Base-by-base conservation (phyloP, 345 rosid species). In the Sonneratia caseolaris region DNA sequence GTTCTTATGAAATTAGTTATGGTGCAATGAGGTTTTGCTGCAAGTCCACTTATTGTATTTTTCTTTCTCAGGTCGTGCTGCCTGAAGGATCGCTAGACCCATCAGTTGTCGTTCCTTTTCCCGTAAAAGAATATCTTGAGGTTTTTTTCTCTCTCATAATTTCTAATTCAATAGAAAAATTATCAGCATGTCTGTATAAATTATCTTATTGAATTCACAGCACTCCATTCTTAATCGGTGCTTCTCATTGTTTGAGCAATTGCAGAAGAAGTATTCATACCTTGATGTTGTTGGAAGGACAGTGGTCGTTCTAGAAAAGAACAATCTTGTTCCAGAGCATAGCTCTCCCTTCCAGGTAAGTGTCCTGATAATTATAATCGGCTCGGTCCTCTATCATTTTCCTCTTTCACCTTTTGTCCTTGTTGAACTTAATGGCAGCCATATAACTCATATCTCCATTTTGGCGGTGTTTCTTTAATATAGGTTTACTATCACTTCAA, bases 221-320 rank as follows among this genome's bases (percentile, higher is more conserved):
- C 4, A 7, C 37, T 4, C 16, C 10, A 0, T 11, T 32, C 38
- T 16, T 62, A 4, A 62, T 27, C 3, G 36, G 35, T 59, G 22
- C 64, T 57, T 55, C 35, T 53, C 12, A 56, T 38, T 67, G 74
- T 66, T 62, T 70, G 24, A 69, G 27, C 66, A 15, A 75, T 37
- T 82, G 82, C 86, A 96, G 99, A 87, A 81, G 76, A 96, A 96
- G 79, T 96, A 88, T 76, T 87, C 98, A 32, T 96, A 96, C 85
- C 97, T 96, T 71, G 98, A 96, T 85, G 91, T 89, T 19, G 92
- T 96, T 74, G 98, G 97, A 78, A 91, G 99, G 81, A 86, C 98
- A 51, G 97, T 96, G 77, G 81, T 91, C 68, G 98, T 92, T 76
- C 80, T 96, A 82, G 95, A 92, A 78, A 96, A 92, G 91, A 85